Evolutionary conservation across 2,329 filamentous ascomycete species (phyloP).

Genomic region (Diaporthe nobilis): DNA sequence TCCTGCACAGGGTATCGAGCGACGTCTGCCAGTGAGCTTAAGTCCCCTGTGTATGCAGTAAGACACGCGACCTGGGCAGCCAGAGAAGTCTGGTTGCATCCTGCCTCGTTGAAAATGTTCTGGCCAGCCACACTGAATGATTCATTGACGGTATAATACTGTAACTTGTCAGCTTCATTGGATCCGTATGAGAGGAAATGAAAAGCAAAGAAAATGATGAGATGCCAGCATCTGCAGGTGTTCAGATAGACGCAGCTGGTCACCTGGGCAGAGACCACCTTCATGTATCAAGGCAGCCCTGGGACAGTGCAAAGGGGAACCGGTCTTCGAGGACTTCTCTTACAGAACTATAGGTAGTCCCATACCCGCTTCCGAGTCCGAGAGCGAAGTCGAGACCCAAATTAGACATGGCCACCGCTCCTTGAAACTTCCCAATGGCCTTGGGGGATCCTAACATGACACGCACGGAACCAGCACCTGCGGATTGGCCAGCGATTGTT

Average conservation of each 20-base stretch:
- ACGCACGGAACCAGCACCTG: constrained; percentile 11
- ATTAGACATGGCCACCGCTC: not conserved
- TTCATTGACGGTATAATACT: constrained; percentile 3
- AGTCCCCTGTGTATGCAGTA: not conserved
- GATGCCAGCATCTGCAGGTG: not conserved
- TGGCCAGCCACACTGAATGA: constrained; percentile 5
- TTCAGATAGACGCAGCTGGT: not conserved
- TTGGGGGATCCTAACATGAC: constrained; percentile 3
- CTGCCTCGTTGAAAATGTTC: constrained; percentile 18
- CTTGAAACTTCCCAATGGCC: constrained; percentile 9
- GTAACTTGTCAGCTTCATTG: not conserved
- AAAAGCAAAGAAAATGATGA: not conserved
- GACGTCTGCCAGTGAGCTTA: constrained; percentile 14
- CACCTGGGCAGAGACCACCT: not conserved
- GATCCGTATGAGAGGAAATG: not conserved
- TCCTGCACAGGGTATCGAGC: constrained; percentile 7
- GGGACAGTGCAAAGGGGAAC: not conserved
- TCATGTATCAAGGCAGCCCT: not conserved
- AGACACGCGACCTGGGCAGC: constrained; percentile 7
- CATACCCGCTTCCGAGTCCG: constrained; percentile 3
- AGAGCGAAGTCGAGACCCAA: constrained; percentile 18
- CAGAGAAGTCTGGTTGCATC: constrained; percentile 14
- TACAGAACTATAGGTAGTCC: constrained; percentile 23
- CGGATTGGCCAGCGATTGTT: constrained; percentile 13
- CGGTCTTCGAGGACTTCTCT: not conserved